Evolutionary conservation across 148 eudicot genomes (phyloP).

Genomic region (Spergularia marina): DNA sequence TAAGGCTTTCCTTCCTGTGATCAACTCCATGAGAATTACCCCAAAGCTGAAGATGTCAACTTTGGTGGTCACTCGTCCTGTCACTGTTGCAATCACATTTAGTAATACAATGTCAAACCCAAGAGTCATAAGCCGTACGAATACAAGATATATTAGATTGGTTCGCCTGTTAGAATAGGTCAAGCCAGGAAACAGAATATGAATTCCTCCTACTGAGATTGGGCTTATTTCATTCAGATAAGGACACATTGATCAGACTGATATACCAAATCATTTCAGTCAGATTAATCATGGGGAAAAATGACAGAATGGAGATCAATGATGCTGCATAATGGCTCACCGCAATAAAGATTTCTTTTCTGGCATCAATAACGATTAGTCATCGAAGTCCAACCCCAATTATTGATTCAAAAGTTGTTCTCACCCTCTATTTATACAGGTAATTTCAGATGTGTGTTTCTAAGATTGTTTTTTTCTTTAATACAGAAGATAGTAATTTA

Average conservation of each 20-base stretch:
- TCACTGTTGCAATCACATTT: slow-evolving; percentile 43
- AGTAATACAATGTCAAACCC: background rate
- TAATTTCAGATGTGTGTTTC: too few relatives aligned
- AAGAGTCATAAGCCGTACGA: background rate
- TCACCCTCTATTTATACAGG: too few relatives aligned
- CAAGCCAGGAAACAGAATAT: too few relatives aligned
- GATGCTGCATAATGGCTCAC: background rate
- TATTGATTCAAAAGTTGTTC: too few relatives aligned
- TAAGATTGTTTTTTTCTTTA: too few relatives aligned
- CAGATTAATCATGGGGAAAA: background rate
- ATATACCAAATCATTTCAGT: background rate
- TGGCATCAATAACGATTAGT: too few relatives aligned
- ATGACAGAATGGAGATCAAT: background rate
- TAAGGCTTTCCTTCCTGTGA: slow-evolving; percentile 83
- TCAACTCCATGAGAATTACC: slow-evolving; percentile 82
- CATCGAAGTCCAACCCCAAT: too few relatives aligned
- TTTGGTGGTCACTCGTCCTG: slow-evolving; percentile 92
- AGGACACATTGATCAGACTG: background rate
- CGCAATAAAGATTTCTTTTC: background rate
- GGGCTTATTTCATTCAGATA: background rate
- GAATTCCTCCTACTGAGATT: too few relatives aligned
- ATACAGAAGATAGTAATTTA: too few relatives aligned
- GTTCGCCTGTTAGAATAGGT: background rate
- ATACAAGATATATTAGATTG: background rate
- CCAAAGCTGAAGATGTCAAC: slow-evolving; percentile 90